These are phyloP conservation scores for Torulaspora delbrueckii DNA, from an alignment of 805 yeast species.

Conservation along the genomic window DNA sequence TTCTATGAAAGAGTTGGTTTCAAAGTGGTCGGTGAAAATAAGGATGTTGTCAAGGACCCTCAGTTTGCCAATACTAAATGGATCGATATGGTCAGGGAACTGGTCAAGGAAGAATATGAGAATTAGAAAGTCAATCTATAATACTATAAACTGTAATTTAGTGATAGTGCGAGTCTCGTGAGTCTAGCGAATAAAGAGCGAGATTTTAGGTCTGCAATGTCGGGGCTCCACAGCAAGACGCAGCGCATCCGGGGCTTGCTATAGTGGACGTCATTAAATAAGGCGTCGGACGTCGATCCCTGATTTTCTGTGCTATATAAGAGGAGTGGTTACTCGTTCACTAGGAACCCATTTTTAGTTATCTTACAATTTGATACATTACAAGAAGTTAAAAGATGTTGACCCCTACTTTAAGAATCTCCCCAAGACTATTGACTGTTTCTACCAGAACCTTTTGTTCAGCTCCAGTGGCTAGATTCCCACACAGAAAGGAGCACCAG, in stretches of 20 bases:
- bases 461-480: constrained; percentile 7
- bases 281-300: background rate
- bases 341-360: background rate
- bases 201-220: background rate
- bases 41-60: constrained; percentile 28
- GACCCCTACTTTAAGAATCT: constrained; percentile 6
- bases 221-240: background rate
- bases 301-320: background rate
- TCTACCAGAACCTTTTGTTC: constrained; percentile 8
- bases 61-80: constrained; percentile 30
- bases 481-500: constrained; percentile 19
- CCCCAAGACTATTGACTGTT: constrained; percentile 1
- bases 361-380: too few relatives aligned
- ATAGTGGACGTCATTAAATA: background rate
- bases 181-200: too few relatives aligned
- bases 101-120: constrained; percentile 36
- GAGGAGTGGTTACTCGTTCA: background rate
- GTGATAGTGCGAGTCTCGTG: background rate
- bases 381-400: background rate
- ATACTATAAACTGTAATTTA: constrained; percentile 2
- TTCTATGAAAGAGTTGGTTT: constrained; percentile 85
- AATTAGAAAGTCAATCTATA: constrained; percentile 12
- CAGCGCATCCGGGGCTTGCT: background rate
- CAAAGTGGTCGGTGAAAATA: constrained; percentile 55
- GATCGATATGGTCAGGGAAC: constrained; percentile 37